Evolutionary conservation across 805 yeast genomes (phyloP).

Genomic region (Gaillardinia entomophila): DNA sequence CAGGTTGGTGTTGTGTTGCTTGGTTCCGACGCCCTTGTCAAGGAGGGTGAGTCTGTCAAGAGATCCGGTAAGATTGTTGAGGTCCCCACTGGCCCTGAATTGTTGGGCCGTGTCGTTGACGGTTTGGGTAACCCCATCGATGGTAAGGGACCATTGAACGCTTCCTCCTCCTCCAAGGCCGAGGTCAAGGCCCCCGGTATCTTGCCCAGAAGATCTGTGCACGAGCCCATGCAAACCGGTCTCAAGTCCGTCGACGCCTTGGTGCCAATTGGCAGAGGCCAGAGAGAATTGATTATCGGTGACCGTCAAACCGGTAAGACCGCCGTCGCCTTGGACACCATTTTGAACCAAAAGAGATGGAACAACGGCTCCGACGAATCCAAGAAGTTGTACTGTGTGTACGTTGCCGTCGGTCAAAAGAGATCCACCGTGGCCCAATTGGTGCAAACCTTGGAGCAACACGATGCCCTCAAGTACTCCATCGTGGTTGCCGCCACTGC

Average conservation of each 20-base stretch:
- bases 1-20: conserved; percentile 99
- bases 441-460: conserved; percentile 97
- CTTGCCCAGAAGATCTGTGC: conserved; percentile 97
- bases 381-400: conserved; percentile 98
- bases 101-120: conserved; percentile 98
- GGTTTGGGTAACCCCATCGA: conserved; percentile 99
- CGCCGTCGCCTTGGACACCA: conserved; percentile 97
- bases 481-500: conserved; percentile 99
- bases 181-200: conserved; percentile 99
- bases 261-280: conserved; percentile 99
- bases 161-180: conserved; percentile 84
- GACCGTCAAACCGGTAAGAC: conserved; percentile 99
- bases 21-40: conserved; percentile 98
- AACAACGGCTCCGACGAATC: conserved; percentile 90
- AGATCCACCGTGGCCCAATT: conserved; percentile 99
- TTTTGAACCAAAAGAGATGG: conserved; percentile 99
- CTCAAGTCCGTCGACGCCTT: conserved; percentile 97
- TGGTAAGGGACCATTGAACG: conserved; percentile 97
- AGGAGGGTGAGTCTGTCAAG: conserved; percentile 99
- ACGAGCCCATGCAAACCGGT: conserved; percentile 99
- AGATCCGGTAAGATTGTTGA: conserved; percentile 99
- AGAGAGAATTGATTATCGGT: conserved; percentile 99
- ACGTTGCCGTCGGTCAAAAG: conserved; percentile 99
- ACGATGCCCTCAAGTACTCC: conserved; percentile 96
- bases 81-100: conserved; percentile 97